Evolutionary conservation across 2,329 filamentous ascomycete species (phyloP), one percentile per base, ranked within the genome.

Genomic region (Trichoderma harzianum): DNA sequence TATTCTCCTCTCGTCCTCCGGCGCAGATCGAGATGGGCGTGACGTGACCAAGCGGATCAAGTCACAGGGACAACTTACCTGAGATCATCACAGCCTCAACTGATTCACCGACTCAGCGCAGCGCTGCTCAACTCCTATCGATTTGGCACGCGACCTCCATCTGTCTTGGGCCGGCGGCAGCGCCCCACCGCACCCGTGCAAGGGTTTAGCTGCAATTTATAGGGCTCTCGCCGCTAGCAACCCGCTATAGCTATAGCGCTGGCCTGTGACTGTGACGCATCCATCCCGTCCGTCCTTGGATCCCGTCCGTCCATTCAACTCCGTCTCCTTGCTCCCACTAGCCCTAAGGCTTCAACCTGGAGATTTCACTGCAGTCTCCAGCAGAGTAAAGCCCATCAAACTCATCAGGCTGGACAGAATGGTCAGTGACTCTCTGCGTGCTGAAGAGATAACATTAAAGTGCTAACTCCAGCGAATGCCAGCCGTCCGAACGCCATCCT

Each of bases 401-500:
- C 55, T 26, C 69, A 67, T 16, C 34, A 53, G 55, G 70, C 28
- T 70, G 66, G 57, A 16, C 71, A 72, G 16, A 43, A 72, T 70
- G 65, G 66, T 72, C 8, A 32, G 30, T 43, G 18, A 43, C 18
- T 43, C 39, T n/a, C 7, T 43, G 16, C 39, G 2, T n/a, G 6
- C 18, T 16, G 18, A 43, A 43, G 7, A 32, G 30, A 32, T 10
- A 32, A 32, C 30, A 32, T 11, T 11, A 3, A 36, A 1, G 34
- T 21, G 57, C 70, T 73, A 68, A 69, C 63, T 62, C 61, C 28
- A 51, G 55, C 53, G 16, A 14, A 53, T 77, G 14, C 73, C 73
- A 84, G 81, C 74, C 80, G 67, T 82, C 83, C 72, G 83, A 84
- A 75, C 79, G 79, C 72, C 83, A 81, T 63, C 85, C 85, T 71